Conservation (phyloP, 208 protist species). For the Acanthamoeba castellanii region DNA sequence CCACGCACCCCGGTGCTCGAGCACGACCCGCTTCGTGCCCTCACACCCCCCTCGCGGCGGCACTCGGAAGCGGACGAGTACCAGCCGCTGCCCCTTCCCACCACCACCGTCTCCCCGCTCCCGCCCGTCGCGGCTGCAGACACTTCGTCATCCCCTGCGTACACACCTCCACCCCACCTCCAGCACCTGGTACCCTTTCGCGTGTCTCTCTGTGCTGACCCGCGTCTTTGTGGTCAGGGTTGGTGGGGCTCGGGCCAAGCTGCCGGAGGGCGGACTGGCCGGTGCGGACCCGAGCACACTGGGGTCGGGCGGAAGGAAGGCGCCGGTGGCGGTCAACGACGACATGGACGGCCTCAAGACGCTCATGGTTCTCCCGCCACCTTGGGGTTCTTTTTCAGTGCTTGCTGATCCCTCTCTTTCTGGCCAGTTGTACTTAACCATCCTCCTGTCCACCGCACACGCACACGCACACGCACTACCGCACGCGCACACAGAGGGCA, state of each 20-base stretch:
- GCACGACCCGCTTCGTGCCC: conserved; percentile 5
- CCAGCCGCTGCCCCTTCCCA: neutral
- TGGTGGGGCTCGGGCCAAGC: neutral
- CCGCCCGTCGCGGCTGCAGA: no score
- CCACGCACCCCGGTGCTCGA: conserved; percentile 34
- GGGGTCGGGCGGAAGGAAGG: neutral
- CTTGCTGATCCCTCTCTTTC: neutral
- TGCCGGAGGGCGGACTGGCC: neutral
- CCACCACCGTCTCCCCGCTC: neutral
- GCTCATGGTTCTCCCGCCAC: neutral
- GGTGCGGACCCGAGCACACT: neutral
- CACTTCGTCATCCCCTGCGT: no score
- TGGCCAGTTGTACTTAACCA: neutral
- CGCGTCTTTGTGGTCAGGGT: neutral
- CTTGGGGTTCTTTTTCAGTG: neutral
- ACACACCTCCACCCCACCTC: no score
- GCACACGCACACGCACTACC: no score
- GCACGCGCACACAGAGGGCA: neutral
- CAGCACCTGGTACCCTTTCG: no score
- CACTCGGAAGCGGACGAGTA: neutral
- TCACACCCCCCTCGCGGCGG: neutral
- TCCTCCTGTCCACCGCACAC: no score
- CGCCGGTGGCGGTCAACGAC: neutral
- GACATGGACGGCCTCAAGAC: conserved; percentile 64
- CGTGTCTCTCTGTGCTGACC: neutral